Evolutionary conservation across 1,139 yeast species (phyloP).

Genomic region (Geotrichum carabidarum): DNA sequence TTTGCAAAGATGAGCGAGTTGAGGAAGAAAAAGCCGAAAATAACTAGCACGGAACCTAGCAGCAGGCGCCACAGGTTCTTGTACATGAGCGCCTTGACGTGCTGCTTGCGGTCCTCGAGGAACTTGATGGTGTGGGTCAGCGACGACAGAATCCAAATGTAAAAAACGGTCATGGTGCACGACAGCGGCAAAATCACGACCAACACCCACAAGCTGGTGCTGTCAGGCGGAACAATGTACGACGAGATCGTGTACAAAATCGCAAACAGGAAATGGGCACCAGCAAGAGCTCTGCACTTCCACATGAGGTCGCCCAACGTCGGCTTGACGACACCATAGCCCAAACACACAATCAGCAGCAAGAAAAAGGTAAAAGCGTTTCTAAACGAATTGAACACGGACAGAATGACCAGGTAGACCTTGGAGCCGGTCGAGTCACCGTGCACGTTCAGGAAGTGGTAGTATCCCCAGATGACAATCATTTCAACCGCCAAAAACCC

Average conservation of each 20-base stretch:
- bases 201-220: conserved; percentile 43
- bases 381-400: conserved; percentile 73
- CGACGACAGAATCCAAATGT: conserved; percentile 67
- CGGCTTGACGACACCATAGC: conserved; percentile 88
- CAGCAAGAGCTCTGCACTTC: conserved; percentile 73
- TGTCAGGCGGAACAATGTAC: conserved; percentile 52
- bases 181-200: conserved; percentile 61
- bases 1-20: conserved; percentile 68
- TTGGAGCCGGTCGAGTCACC: conserved; percentile 59
- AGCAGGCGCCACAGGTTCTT: conserved; percentile 70
- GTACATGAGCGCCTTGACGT: conserved; percentile 85
- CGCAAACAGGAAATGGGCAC: conserved; percentile 62
- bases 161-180: conserved; percentile 64
- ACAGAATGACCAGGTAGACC: conserved; percentile 70
- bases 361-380: conserved; percentile 85
- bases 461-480: conserved; percentile 85
- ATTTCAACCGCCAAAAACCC: conserved; percentile 80
- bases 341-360: conserved; percentile 77
- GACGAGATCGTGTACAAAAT: conserved; percentile 63
- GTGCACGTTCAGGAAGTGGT: conserved; percentile 69
- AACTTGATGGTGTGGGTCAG: conserved; percentile 68
- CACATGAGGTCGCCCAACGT: conserved; percentile 75
- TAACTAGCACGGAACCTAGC: conserved; percentile 55
- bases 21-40: conserved; percentile 62
- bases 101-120: conserved; percentile 80